phyloP scores from a whole-genome alignment of 2,329 filamentous ascomycete genomes.

The Colletotrichum euphorbiae region DNA sequence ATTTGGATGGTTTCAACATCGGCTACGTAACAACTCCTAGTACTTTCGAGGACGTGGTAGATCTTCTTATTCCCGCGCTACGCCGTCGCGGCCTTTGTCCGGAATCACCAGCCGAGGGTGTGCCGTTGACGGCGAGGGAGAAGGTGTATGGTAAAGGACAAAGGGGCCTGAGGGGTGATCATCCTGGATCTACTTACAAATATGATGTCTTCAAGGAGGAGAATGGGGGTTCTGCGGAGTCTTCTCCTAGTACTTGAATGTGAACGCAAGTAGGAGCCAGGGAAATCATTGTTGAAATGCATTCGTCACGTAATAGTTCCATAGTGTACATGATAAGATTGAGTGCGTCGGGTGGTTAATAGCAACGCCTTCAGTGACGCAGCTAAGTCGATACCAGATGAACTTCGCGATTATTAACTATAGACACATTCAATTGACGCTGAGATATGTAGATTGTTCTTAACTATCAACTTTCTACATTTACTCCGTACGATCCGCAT shows the following conservation, averaged over 20 bases:
- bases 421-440: background rate
- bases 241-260: background rate
- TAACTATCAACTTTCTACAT: too few relatives aligned
- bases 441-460: too few relatives aligned
- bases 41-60: constrained; percentile 49
- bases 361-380: too few relatives aligned
- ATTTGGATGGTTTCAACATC: constrained; percentile 56
- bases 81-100: constrained; percentile 47
- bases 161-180: constrained; percentile 66
- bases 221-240: background rate
- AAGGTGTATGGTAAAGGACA: constrained; percentile 73
- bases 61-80: constrained; percentile 48
- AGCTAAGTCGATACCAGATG: too few relatives aligned
- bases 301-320: too few relatives aligned
- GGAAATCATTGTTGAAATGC: too few relatives aligned
- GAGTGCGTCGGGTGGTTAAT: too few relatives aligned
- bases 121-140: constrained; percentile 65
- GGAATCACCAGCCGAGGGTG: constrained; percentile 46
- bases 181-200: constrained; percentile 69
- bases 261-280: too few relatives aligned
- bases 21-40: constrained; percentile 58
- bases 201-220: constrained; percentile 72
- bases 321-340: too few relatives aligned
- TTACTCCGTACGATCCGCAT: background rate
- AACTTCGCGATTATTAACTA: too few relatives aligned